Base-by-base conservation (phyloP, 768 basidiomycete genomes). In the Pleurotus tuber-regium region DNA sequence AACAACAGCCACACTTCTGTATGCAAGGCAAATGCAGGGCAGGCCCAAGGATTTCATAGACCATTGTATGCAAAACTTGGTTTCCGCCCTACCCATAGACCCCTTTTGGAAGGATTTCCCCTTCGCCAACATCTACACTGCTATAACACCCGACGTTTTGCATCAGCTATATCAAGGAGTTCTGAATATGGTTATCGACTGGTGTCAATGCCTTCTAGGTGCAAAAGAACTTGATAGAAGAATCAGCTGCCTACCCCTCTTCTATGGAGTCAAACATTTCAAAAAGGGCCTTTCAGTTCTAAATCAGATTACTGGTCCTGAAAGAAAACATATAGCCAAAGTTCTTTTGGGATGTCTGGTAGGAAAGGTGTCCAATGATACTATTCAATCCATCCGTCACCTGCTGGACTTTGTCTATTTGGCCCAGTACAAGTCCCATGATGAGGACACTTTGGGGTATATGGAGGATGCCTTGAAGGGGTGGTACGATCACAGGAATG, bases 161-260 rank as follows among this genome's bases (percentile, higher is more conserved):
- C 77, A 81, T 53, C 74, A 79, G 54, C 51, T 79, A 0, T 70
- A 75, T 52, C 75, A 80, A 55, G 78, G 78, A 0, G 53, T 76
- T 2, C 60, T 79, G 57, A 75, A 74, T 46, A 74, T 77, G 49
- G 46, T 76, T 1, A 59, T 74, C 1, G 41, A 42, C 0, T 79
- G 76, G 77, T 52, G 63, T 9, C 50, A 58, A 6, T 19, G 38
- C 39, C 58, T 58, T 1, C 57, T 58, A 35, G 61, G 60, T 3
- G 54, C 54, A 1, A 54, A 59, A 0, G 71, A 73, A 46, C 55
- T 78, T 31, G 77, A 80, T 58, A 58, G 57, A 1, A 65, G 70
- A 0, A 70, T 68, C 53, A 57, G 61, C 9, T 47, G 57, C 2
- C 58, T 76, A 41, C 65, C 68, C 2, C 58, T 54, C 1, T 63